These are phyloP conservation scores for Orbilia ellipsospora DNA, from an alignment of 2,329 filamentous ascomycete genomes.

Conservation along the genomic window DNA sequence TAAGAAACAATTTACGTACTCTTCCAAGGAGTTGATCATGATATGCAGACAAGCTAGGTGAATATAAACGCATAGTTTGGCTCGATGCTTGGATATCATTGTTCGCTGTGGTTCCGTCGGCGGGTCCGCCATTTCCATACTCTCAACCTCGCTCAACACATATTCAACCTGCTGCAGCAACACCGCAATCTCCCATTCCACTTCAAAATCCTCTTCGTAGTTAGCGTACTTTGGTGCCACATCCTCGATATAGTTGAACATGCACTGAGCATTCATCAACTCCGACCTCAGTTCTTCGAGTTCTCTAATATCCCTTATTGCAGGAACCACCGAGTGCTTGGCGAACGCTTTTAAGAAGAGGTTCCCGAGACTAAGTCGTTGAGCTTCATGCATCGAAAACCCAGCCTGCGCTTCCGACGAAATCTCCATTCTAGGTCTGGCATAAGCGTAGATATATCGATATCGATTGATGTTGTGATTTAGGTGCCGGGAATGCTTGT, in stretches of 20 bases:
- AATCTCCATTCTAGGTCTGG: too few relatives aligned
- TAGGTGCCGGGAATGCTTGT: constrained; percentile 2
- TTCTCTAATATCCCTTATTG: background rate
- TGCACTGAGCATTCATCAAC: constrained; percentile 38
- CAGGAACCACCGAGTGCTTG: constrained; percentile 20
- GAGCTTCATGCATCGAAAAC: background rate
- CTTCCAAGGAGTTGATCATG: constrained; percentile 30
- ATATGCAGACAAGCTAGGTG: constrained; percentile 35
- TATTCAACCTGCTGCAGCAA: constrained; percentile 31
- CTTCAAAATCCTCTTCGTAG: constrained; percentile 29
- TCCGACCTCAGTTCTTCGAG: constrained; percentile 35
- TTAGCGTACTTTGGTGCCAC: constrained; percentile 38
- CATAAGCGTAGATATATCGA: background rate
- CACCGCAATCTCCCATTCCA: constrained; percentile 30
- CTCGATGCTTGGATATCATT: constrained; percentile 19
- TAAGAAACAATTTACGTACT: constrained; percentile 4
- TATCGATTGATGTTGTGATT: background rate
- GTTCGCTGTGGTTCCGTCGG: constrained; percentile 12
- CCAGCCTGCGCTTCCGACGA: background rate
- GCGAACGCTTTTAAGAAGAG: constrained; percentile 25
- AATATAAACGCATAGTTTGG: constrained; percentile 25
- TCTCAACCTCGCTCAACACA: constrained; percentile 31
- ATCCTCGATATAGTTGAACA: constrained; percentile 38
- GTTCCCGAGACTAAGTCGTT: constrained; percentile 27
- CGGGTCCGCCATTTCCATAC: constrained; percentile 15